phyloP scores from a whole-genome alignment of 1,284 basidiomycete species.

The Rhodofomes roseus region DNA sequence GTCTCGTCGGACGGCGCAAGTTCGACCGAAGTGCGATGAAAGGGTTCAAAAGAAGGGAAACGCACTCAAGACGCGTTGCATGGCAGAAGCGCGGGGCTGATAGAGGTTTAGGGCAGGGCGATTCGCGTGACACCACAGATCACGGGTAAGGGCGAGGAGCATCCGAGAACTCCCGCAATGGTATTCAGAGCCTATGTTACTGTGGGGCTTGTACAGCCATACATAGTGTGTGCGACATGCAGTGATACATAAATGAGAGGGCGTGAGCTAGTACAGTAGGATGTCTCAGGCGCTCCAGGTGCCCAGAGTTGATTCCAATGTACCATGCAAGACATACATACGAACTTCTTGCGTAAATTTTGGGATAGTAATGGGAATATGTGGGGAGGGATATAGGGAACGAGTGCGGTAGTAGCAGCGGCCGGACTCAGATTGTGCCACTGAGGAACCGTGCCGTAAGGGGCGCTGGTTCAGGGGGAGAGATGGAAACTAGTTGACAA shows the following conservation, averaged over 20 bases:
- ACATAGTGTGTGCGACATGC: neutral
- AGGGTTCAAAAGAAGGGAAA: neutral
- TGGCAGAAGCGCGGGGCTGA: neutral
- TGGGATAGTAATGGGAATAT: too few relatives aligned
- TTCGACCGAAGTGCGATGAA: neutral
- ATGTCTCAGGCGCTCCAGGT: neutral
- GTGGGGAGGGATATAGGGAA: too few relatives aligned
- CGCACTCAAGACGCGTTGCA: too few relatives aligned
- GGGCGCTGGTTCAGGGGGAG: neutral
- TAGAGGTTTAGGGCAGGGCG: neutral
- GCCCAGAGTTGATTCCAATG: neutral
- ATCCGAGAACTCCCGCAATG: too few relatives aligned
- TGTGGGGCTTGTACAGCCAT: too few relatives aligned
- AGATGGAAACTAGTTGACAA: conserved; percentile 30
- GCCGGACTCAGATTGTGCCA: neutral
- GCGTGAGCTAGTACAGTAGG: neutral
- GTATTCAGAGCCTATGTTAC: too few relatives aligned
- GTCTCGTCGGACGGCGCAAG: too few relatives aligned
- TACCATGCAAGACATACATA: neutral
- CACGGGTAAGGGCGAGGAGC: too few relatives aligned
- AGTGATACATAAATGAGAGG: neutral
- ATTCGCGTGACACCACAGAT: neutral
- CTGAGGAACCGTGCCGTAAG: neutral
- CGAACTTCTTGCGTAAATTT: too few relatives aligned
- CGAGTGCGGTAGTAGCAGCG: neutral